These are phyloP conservation scores for Podospora australis DNA, from an alignment of 495 filamentous ascomycete species.

Conservation along the genomic window DNA sequence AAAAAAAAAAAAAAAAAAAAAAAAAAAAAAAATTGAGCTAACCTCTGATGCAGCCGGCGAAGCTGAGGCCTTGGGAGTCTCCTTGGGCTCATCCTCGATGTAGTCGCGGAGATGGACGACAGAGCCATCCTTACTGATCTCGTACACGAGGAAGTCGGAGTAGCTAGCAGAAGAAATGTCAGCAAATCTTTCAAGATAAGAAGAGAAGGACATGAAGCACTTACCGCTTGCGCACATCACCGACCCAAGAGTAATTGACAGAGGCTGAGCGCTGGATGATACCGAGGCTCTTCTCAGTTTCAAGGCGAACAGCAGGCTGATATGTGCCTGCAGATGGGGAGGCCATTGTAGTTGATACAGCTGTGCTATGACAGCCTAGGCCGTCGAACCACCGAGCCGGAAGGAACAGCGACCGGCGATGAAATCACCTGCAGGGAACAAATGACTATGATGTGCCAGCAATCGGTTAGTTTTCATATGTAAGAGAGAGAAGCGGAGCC, in stretches of 20 bases:
- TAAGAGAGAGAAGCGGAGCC: too few relatives aligned
- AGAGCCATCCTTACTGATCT: slow-evolving; percentile 71
- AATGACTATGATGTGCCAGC: too few relatives aligned
- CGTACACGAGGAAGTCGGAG: slow-evolving; percentile 93
- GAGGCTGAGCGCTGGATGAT: slow-evolving; percentile 30
- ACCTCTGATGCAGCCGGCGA: too few relatives aligned
- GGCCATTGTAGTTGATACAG: background rate
- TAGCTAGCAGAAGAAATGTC: slow-evolving; percentile 49
- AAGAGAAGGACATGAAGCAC: background rate
- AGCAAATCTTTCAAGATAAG: background rate
- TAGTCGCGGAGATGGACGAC: slow-evolving; percentile 67
- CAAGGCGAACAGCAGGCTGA: slow-evolving; percentile 27
- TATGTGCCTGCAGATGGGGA: slow-evolving; percentile 4
- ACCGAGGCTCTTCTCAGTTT: slow-evolving; percentile 30
- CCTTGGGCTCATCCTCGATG: slow-evolving; percentile 34
- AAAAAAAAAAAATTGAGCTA: too few relatives aligned
- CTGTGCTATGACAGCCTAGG: too few relatives aligned
- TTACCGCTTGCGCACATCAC: slow-evolving; percentile 36
- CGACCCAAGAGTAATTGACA: slow-evolving; percentile 28
- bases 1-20: too few relatives aligned
- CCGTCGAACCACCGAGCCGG: too few relatives aligned
- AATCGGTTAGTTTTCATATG: too few relatives aligned
- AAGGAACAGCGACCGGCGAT: too few relatives aligned
- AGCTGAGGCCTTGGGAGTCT: background rate
- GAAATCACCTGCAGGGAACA: too few relatives aligned